Conservation (phyloP, 2,329 filamentous ascomycete genomes). For the Aspergillus proliferans region DNA sequence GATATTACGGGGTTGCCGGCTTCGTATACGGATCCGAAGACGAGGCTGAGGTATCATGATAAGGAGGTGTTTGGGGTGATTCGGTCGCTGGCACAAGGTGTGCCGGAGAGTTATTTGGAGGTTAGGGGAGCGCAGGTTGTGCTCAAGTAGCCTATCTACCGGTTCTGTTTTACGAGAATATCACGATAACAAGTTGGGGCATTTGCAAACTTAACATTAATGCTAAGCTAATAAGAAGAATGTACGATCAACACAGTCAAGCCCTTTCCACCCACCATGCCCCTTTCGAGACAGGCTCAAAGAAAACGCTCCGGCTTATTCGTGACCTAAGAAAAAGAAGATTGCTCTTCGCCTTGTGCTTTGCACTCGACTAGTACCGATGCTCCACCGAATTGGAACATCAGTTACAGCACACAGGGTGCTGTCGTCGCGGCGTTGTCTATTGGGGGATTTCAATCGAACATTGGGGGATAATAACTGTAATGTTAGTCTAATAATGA, state of each 20-base stretch:
- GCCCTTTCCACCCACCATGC: constrained; percentile 76
- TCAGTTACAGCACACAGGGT: constrained; percentile 53
- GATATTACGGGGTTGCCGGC: constrained; percentile 91
- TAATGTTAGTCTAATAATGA: not conserved
- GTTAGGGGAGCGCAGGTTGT: constrained; percentile 88
- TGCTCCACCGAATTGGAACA: constrained; percentile 56
- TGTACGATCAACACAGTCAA: constrained; percentile 96
- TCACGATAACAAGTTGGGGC: not conserved
- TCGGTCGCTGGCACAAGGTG: constrained; percentile 70
- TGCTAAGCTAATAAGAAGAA: not conserved
- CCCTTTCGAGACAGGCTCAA: constrained; percentile 75
- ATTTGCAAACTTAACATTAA: not conserved
- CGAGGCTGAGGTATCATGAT: constrained; percentile 84
- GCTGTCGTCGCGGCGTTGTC: constrained; percentile 49
- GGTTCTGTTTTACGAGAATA: not conserved
- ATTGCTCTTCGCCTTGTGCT: constrained; percentile 68
- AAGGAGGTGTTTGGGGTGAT: constrained; percentile 85
- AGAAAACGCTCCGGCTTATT: constrained; percentile 99
- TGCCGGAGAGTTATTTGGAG: constrained; percentile 82
- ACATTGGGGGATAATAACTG: not conserved
- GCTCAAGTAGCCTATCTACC: constrained; percentile 57
- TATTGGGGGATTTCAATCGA: not conserved
- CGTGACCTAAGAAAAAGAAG: constrained; percentile 56
- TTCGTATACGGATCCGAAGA: constrained; percentile 92
- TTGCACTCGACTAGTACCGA: constrained; percentile 67